A percentile compares a stretch with the other conserved stretches of the same genome.
Evolutionary conservation across 805 yeast species (phyloP).

Genomic region (Teunomyces panamensis): DNA sequence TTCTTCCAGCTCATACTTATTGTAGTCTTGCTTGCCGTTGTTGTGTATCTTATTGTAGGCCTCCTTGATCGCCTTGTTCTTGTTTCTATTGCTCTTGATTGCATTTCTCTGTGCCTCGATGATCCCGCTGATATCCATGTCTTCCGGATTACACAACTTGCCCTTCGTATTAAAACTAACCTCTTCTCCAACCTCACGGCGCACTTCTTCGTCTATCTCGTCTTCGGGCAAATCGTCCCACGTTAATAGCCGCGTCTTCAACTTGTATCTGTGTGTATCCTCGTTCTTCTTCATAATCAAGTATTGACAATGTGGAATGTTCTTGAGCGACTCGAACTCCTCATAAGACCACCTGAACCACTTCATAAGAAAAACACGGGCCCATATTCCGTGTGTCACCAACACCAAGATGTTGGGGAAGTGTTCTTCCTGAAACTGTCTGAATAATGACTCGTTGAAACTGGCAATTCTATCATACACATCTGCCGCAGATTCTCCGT

Average conservation of each 20-base stretch:
- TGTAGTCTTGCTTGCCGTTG: not conserved
- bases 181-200: constrained; percentile 35
- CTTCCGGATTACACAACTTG: constrained; percentile 31
- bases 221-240: constrained; percentile 63
- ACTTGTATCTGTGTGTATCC: constrained; percentile 47
- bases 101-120: constrained; percentile 38
- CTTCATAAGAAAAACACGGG: constrained; percentile 87
- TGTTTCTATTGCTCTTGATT: constrained; percentile 35
- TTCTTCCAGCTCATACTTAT: not conserved
- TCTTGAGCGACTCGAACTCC: constrained; percentile 77
- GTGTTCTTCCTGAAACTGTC: constrained; percentile 63
- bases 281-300: constrained; percentile 68
- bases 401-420: constrained; percentile 81
- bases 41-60: constrained; percentile 24
- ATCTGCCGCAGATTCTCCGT: constrained; percentile 95
- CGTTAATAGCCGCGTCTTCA: constrained; percentile 61
- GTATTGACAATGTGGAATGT: constrained; percentile 82
- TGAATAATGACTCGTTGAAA: constrained; percentile 79
- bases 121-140: constrained; percentile 36
- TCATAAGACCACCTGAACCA: constrained; percentile 95
- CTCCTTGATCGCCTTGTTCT: constrained; percentile 42
- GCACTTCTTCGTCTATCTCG: constrained; percentile 36
- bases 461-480: constrained; percentile 90
- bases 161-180: constrained; percentile 35
- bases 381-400: constrained; percentile 94